These are phyloP conservation scores for Melampsora larici-populina DNA, from an alignment of 1,284 basidiomycete genomes.

Conservation along the genomic window DNA sequence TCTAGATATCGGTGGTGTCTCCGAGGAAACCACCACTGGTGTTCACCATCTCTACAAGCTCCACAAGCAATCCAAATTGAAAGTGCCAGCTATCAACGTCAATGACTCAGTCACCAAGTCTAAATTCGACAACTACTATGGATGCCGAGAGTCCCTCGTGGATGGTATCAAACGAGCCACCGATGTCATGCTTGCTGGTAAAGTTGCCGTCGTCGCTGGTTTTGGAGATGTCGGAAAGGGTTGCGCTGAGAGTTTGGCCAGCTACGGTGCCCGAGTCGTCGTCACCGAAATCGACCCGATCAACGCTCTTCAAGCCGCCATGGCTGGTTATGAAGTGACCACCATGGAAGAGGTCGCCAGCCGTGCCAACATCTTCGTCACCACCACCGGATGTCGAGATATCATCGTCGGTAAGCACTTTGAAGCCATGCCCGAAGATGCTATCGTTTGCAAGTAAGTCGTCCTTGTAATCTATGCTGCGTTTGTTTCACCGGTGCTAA, in stretches of 20 bases:
- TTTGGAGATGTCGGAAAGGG: slow-evolving; percentile 99
- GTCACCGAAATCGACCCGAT: slow-evolving; percentile 99
- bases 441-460: slow-evolving; percentile 92
- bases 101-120: slow-evolving; percentile 99
- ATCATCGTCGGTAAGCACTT: slow-evolving; percentile 95
- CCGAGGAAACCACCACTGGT: slow-evolving; percentile 99
- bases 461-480: background rate
- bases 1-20: slow-evolving; percentile 80
- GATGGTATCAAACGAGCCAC: slow-evolving; percentile 99
- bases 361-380: slow-evolving; percentile 89
- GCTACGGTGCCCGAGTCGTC: slow-evolving; percentile 93
- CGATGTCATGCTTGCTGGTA: slow-evolving; percentile 99
- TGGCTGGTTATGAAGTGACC: slow-evolving; percentile 98
- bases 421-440: slow-evolving; percentile 90
- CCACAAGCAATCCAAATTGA: slow-evolving; percentile 90
- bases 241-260: slow-evolving; percentile 95
- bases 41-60: slow-evolving; percentile 99
- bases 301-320: slow-evolving; percentile 98
- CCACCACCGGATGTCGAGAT: slow-evolving; percentile 97
- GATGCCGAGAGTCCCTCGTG: slow-evolving; percentile 98
- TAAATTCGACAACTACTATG: slow-evolving; percentile 91
- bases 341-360: slow-evolving; percentile 96
- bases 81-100: slow-evolving; percentile 99
- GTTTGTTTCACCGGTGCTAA: background rate
- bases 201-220: slow-evolving; percentile 96